Conservation (phyloP, 192 early-diverging fungal genomes). For the Funneliformis mosseae region DNA sequence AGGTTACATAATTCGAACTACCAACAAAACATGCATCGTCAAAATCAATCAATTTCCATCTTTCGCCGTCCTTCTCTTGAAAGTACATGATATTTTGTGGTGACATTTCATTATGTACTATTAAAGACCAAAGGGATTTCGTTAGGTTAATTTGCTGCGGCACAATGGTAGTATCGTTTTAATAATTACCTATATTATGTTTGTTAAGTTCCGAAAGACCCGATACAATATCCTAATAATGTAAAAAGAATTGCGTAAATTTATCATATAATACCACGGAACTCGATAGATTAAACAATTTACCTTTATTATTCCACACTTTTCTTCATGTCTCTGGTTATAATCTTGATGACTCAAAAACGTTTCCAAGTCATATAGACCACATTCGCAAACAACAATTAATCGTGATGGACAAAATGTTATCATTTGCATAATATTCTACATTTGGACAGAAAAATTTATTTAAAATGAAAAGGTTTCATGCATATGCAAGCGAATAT, state of each 20-base stretch:
- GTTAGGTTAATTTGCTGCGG: background rate
- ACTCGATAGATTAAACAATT: background rate
- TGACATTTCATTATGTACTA: background rate
- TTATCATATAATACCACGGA: background rate
- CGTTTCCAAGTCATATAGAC: background rate
- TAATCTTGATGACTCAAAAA: background rate
- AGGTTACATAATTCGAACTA: too few relatives aligned
- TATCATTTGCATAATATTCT: slow-evolving; percentile 6
- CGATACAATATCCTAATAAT: background rate
- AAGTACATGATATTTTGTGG: slow-evolving; percentile 24
- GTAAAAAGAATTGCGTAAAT: background rate
- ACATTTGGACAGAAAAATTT: background rate
- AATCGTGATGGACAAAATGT: background rate
- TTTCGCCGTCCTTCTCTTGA: background rate
- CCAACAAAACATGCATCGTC: background rate
- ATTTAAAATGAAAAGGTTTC: background rate
- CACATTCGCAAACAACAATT: background rate
- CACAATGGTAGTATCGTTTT: background rate
- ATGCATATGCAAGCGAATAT: background rate
- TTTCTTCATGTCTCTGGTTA: background rate
- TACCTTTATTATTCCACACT: background rate
- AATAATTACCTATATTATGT: background rate
- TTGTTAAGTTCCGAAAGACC: background rate
- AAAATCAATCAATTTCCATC: slow-evolving; percentile 14
- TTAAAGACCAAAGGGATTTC: background rate